Percentiles rank a stretch among this genome's conserved stretches.
These are phyloP conservation scores for Candida jianshihensis DNA, from an alignment of 805 yeast genomes.

Conservation along the genomic window DNA sequence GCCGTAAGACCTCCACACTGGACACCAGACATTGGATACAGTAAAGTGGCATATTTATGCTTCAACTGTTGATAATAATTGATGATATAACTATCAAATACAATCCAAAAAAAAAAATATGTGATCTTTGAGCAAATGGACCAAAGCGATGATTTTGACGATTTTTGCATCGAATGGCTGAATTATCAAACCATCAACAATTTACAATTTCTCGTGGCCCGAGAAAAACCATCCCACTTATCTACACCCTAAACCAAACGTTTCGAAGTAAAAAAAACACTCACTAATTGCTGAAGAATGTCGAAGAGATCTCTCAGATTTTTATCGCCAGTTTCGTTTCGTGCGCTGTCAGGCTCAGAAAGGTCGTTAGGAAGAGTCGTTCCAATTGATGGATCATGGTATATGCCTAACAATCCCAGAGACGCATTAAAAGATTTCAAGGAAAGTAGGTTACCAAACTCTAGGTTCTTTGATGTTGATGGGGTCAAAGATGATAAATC, in stretches of 20 bases:
- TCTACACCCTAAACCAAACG: background rate
- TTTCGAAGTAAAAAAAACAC: no score
- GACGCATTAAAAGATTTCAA: slow-evolving; percentile 53
- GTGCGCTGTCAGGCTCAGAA: slow-evolving; percentile 15
- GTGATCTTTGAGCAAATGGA: no score
- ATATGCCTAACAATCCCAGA: slow-evolving; percentile 67
- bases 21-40: no score
- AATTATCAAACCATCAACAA: no score
- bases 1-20: no score
- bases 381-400: slow-evolving; percentile 90
- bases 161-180: no score
- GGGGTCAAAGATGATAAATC: slow-evolving; percentile 51
- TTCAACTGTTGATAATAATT: no score
- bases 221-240: background rate
- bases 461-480: slow-evolving; percentile 78
- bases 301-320: slow-evolving; percentile 20
- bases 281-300: slow-evolving; percentile 8
- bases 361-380: slow-evolving; percentile 27
- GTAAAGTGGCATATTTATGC: no score
- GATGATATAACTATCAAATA: no score
- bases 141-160: no score
- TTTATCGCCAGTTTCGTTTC: slow-evolving; percentile 18
- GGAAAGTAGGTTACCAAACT: slow-evolving; percentile 51
- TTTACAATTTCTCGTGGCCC: no score
- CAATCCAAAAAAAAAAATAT: no score